Evolutionary conservation across 1,139 yeast genomes (phyloP), one percentile per base, ranked within the genome.

Genomic region (Yamadazyma diddensiae): DNA sequence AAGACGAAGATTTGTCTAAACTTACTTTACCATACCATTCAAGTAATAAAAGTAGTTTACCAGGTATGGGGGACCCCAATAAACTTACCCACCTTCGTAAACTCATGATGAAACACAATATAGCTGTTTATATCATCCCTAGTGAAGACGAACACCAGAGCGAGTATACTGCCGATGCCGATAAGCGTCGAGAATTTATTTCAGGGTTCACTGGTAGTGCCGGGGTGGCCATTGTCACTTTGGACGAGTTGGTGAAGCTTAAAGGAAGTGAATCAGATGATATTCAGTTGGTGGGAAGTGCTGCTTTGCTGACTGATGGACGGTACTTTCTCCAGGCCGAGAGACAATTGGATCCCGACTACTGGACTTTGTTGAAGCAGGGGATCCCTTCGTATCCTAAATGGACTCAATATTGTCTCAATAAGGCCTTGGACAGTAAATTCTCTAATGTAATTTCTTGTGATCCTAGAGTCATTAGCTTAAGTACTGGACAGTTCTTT

Each of bases 111-210:
- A 36, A 53, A 8, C 47, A 63, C 41, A 57, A 63, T 1, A 58
- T 75, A 15, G 72, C 71, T 3, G 78, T 73, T 2, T 76, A 76
- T 43, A 62, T 76, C 20, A 58, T 76, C 6, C 80, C 82, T 2
- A 69, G 77, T n/a, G 80, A 73, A 45, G 82, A 76, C 47, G 79
- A 74, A 39, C 82, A 76, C 46, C 78, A 70, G 41, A 66, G 76
- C 10, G 81, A 76, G 40, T 67, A 73, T 41, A 71, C 79, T 1
- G 65, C 79, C 0, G 50, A 59, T 12, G 64, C 75, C 2, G 81
- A 76, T 38, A 71, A 64, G 33, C 57, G 80, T 33, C 55, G 80
- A 35, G 76, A 65, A 39, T 76, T 45, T 41, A 61, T 76, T 11
- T 53, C 70, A 12, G 81, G 77, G 0, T 76, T 76, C 43, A 70